These are phyloP conservation scores for Beta vulgaris DNA, from an alignment of 148 eudicot genomes.

Conservation along the genomic window DNA sequence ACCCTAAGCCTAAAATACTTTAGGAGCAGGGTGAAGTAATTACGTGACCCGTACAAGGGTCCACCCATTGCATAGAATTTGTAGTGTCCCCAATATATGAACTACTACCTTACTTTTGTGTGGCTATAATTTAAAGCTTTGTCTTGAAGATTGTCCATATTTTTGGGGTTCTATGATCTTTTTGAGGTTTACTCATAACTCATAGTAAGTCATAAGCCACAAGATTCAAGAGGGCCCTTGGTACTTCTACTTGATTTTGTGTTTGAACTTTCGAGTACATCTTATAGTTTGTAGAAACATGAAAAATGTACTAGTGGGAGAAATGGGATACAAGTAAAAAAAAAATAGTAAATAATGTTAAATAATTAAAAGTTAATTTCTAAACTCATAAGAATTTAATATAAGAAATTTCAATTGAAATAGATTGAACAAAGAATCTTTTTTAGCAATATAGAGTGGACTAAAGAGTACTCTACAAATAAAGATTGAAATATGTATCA, in stretches of 20 bases:
- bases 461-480: too few relatives aligned
- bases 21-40: constrained; percentile 7
- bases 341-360: too few relatives aligned
- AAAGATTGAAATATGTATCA: too few relatives aligned
- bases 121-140: constrained; percentile 25
- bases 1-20: too few relatives aligned
- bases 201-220: neutral
- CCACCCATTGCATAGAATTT: neutral
- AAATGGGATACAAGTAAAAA: too few relatives aligned
- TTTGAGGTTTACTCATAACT: neutral
- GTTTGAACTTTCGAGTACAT: constrained; percentile 5
- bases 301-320: too few relatives aligned
- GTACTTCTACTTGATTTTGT: neutral
- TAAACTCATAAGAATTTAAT: too few relatives aligned
- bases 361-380: too few relatives aligned
- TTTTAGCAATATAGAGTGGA: too few relatives aligned
- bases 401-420: too few relatives aligned
- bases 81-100: neutral
- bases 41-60: neutral
- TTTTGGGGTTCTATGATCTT: constrained; percentile 4
- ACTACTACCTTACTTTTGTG: neutral
- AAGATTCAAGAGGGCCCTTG: neutral
- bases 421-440: too few relatives aligned
- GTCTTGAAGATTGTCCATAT: constrained; percentile 20
- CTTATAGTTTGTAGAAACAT: neutral